Conservation (phyloP, 1,139 yeast genomes). For the Candida tropicalis region DNA sequence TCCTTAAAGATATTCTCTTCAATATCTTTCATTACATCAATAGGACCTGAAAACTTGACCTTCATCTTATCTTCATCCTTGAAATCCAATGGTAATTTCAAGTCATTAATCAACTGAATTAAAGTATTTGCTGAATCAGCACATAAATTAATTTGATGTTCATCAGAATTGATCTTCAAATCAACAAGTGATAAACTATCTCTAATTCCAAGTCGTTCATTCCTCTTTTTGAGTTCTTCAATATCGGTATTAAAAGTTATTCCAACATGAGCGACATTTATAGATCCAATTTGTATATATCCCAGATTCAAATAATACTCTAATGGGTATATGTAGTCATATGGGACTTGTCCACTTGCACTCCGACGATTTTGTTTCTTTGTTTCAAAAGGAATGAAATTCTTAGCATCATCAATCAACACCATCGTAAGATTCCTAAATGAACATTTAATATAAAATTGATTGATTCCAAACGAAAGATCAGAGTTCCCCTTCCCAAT, state of each 20-base stretch:
- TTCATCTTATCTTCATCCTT: conserved; percentile 59
- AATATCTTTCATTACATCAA: conserved; percentile 54
- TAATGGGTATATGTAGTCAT: conserved; percentile 19
- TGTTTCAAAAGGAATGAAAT: conserved; percentile 25
- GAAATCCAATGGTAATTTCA: conserved; percentile 67
- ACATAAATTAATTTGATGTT: conserved; percentile 61
- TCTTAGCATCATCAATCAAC: conserved; percentile 59
- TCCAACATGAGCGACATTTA: conserved; percentile 46
- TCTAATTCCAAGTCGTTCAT: conserved; percentile 23
- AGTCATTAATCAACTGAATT: conserved; percentile 65
- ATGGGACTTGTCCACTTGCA: conserved; percentile 9
- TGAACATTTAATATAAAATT: conserved; percentile 43
- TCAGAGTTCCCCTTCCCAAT: conserved; percentile 58
- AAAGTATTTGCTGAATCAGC: conserved; percentile 84
- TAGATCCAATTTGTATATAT: conserved; percentile 45
- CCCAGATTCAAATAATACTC: conserved; percentile 30
- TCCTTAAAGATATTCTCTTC: conserved; percentile 26
- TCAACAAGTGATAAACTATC: conserved; percentile 36
- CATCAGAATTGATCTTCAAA: conserved; percentile 52
- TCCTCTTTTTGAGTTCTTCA: conserved; percentile 23
- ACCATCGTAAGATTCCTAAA: conserved; percentile 47
- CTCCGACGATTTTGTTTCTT: conserved; percentile 9
- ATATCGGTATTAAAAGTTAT: conserved; percentile 34
- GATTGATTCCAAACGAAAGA: conserved; percentile 35
- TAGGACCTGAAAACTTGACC: conserved; percentile 31